These are phyloP conservation scores for Ophiorrhiza pumila DNA, from an alignment of 257 asterid species.

Conservation along the genomic window DNA sequence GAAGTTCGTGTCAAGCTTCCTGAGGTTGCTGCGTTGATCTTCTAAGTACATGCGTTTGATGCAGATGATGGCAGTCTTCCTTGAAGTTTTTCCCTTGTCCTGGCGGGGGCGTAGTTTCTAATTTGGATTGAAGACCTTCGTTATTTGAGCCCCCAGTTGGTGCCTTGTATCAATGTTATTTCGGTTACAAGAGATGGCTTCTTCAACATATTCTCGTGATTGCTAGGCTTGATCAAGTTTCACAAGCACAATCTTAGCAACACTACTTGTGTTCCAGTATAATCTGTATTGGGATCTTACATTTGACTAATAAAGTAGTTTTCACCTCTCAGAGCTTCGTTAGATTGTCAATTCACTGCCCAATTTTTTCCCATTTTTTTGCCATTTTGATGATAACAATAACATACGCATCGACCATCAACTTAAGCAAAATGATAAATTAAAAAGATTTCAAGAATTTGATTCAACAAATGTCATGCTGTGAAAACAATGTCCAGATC, in stretches of 20 bases:
- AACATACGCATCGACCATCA: background rate
- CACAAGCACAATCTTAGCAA: slow-evolving; percentile 8
- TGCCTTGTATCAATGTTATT: background rate
- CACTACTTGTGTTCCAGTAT: slow-evolving; percentile 6
- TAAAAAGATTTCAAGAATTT: background rate
- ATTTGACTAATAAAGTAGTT: background rate
- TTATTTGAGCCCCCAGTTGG: background rate
- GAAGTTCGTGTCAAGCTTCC: background rate
- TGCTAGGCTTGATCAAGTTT: background rate
- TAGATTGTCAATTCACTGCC: background rate
- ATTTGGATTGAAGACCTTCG: no score
- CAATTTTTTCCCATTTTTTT: background rate
- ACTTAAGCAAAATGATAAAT: background rate
- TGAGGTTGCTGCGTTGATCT: background rate
- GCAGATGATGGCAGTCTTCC: background rate
- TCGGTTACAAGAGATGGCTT: background rate
- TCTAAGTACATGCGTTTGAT: background rate
- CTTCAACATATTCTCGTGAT: background rate
- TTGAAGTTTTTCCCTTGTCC: background rate
- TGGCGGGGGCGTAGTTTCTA: no score
- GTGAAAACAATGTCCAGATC: background rate
- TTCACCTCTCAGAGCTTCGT: background rate
- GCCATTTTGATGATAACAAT: background rate
- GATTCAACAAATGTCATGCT: background rate
- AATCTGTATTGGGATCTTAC: background rate